Evolutionary conservation across 2,329 filamentous ascomycete species (phyloP).

Genomic region (Botrytis tulipae): DNA sequence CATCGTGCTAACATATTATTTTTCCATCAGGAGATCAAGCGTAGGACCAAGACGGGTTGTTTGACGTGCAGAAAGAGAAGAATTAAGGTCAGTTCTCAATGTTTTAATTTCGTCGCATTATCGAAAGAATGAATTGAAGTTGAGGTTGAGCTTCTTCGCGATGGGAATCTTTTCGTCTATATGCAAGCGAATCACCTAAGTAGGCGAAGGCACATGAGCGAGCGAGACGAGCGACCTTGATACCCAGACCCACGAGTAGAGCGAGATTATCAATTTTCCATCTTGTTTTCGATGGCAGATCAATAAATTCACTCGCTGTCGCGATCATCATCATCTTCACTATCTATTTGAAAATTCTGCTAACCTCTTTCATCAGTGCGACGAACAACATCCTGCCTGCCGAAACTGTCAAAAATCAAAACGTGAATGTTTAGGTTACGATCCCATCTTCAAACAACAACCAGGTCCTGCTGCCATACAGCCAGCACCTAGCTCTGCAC

Average conservation of each 20-base stretch:
- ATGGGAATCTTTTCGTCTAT: slow-evolving; percentile 39
- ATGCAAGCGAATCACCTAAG: slow-evolving; percentile 41
- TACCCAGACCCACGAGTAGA: slow-evolving; percentile 21
- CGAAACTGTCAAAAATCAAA: slow-evolving; percentile 88
- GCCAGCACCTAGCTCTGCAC: slow-evolving; percentile 55
- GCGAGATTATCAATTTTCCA: slow-evolving; percentile 20
- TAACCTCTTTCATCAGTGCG: slow-evolving; percentile 62
- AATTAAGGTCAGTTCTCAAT: slow-evolving; percentile 63
- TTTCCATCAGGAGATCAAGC: slow-evolving; percentile 62
- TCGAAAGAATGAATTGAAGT: slow-evolving; percentile 32
- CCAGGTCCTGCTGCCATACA: slow-evolving; percentile 68
- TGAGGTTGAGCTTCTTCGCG: slow-evolving; percentile 34
- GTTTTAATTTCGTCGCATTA: slow-evolving; percentile 28
- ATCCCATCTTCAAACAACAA: slow-evolving; percentile 78
- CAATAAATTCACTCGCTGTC: slow-evolving; percentile 9
- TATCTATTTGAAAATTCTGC: slow-evolving; percentile 18
- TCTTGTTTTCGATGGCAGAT: slow-evolving; percentile 12
- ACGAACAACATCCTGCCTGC: slow-evolving; percentile 91
- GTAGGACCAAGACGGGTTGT: slow-evolving; percentile 73
- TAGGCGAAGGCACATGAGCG: slow-evolving; percentile 40
- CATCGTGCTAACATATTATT: slow-evolving; percentile 31
- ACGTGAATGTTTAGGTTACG: slow-evolving; percentile 82
- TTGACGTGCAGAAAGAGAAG: slow-evolving; percentile 62
- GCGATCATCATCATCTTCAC: slow-evolving; percentile 12
- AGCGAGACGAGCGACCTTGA: slow-evolving; percentile 25